phyloP scores from a whole-genome alignment of 1,284 basidiomycete genomes.

The Cryptococcus sp. region DNA sequence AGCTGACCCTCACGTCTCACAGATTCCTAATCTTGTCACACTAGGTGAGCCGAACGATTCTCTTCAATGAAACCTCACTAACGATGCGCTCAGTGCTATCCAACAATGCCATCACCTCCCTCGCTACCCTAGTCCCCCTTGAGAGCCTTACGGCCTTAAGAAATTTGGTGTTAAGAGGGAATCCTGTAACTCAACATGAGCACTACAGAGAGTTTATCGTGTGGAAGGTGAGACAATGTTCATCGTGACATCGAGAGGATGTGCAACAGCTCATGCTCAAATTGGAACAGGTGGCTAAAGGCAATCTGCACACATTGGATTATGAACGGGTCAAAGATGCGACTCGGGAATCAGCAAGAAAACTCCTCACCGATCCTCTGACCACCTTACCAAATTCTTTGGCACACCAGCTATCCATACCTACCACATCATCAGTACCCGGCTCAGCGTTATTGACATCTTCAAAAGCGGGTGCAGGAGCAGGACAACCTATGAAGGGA shows the following conservation, averaged over 20 bases:
- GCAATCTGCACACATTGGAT: conserved; percentile 84
- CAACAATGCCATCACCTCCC: conserved; percentile 66
- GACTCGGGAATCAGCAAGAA: conserved; percentile 73
- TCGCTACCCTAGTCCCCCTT: conserved; percentile 75
- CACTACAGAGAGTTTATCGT: conserved; percentile 89
- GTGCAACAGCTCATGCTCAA: not conserved
- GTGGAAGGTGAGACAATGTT: conserved; percentile 62
- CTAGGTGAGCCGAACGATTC: conserved; percentile 34
- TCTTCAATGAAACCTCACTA: not conserved
- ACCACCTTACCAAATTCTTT: conserved; percentile 72
- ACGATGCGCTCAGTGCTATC: conserved; percentile 37
- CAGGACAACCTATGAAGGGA: conserved; percentile 22
- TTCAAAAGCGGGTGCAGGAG: conserved; percentile 24
- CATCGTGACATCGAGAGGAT: not conserved
- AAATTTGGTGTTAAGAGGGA: conserved; percentile 82
- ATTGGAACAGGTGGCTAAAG: conserved; percentile 42
- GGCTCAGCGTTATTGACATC: conserved; percentile 54
- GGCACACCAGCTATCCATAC: conserved; percentile 71
- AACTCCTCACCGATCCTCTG: conserved; percentile 74
- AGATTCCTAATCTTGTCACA: conserved; percentile 53
- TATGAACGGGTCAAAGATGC: conserved; percentile 93
- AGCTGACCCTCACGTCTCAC: conserved; percentile 7
- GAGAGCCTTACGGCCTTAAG: conserved; percentile 74
- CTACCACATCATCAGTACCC: conserved; percentile 67
- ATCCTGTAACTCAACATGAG: conserved; percentile 88